These are phyloP conservation scores for Leccinum rimulosum DNA, from an alignment of 768 basidiomycete genomes.

Conservation along the genomic window DNA sequence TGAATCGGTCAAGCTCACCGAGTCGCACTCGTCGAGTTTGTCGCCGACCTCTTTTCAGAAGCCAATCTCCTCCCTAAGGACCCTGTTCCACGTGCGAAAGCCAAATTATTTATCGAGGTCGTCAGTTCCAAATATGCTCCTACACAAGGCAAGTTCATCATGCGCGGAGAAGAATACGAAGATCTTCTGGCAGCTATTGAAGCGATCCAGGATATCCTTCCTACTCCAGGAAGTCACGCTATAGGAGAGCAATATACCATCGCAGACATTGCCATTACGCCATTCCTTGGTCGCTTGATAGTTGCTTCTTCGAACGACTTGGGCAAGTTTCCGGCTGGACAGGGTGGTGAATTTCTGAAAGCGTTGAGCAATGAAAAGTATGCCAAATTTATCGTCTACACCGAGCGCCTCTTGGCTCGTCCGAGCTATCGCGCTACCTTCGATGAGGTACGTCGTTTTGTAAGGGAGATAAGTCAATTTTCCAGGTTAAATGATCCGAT, in stretches of 20 bases:
- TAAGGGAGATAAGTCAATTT: no score
- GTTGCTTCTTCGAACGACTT: conserved; percentile 47
- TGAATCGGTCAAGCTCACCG: conserved; percentile 58
- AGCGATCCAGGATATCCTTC: conserved; percentile 50
- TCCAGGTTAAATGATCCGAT: background rate
- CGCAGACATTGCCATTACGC: conserved; percentile 59
- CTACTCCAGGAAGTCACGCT: conserved; percentile 39
- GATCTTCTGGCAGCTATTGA: conserved; percentile 44
- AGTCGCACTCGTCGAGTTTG: conserved; percentile 66
- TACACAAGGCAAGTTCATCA: conserved; percentile 35
- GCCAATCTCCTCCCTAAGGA: conserved; percentile 51
- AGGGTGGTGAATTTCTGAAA: conserved; percentile 44
- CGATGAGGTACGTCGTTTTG: conserved; percentile 40
- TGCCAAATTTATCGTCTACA: conserved; percentile 50
- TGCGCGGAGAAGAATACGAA: conserved; percentile 40
- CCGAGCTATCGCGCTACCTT: conserved; percentile 57
- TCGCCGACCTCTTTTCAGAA: conserved; percentile 56
- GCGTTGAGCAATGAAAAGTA: conserved; percentile 42
- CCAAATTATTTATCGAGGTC: conserved; percentile 61
- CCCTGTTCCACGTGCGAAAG: conserved; percentile 54
- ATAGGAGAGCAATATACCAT: conserved; percentile 37
- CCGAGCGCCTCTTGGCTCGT: conserved; percentile 44
- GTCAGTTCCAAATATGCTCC: conserved; percentile 46
- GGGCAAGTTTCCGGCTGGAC: conserved; percentile 48
- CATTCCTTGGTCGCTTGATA: conserved; percentile 57